Conservation (phyloP, 371 early-diverging fungal genomes). For the Funneliformis caledonium region DNA sequence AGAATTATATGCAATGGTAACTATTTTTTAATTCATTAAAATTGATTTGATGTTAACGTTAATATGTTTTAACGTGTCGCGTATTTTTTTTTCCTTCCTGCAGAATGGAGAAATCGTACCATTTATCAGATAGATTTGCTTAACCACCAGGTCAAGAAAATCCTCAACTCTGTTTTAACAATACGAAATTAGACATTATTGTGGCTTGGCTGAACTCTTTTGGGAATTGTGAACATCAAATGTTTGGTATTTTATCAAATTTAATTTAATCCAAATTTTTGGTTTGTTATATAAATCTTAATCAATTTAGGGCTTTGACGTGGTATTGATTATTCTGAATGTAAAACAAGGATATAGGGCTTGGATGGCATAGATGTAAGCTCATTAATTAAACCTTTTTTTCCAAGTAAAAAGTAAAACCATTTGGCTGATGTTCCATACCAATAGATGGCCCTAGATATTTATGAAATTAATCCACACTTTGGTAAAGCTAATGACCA, state of each 20-base stretch:
- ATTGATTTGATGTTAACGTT: too few species aligned
- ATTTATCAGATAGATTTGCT: conserved; percentile 56
- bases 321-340: conserved; percentile 55
- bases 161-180: conserved; percentile 12
- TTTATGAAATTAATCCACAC: conserved; percentile 47
- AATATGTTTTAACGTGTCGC: too few species aligned
- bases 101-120: conserved; percentile 49
- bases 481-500: conserved; percentile 53
- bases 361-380: conserved; percentile 46
- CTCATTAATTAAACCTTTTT: not conserved
- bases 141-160: conserved; percentile 37
- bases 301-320: conserved; percentile 46
- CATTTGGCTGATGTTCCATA: not conserved
- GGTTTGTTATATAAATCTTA: not conserved
- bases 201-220: conserved; percentile 49
- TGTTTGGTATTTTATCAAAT: conserved; percentile 41
- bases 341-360: conserved; percentile 38
- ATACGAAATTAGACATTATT: conserved; percentile 47
- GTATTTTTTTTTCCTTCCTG: not conserved
- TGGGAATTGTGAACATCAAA: conserved; percentile 49
- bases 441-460: conserved; percentile 46
- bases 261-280: not conserved
- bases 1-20: too few species aligned
- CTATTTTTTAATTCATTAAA: too few species aligned
- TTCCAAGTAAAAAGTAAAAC: not conserved